Percentiles rank a stretch among this genome's conserved stretches.
These are phyloP conservation scores for Hericium erinaceus DNA, from an alignment of 768 basidiomycete genomes.

Conservation along the genomic window DNA sequence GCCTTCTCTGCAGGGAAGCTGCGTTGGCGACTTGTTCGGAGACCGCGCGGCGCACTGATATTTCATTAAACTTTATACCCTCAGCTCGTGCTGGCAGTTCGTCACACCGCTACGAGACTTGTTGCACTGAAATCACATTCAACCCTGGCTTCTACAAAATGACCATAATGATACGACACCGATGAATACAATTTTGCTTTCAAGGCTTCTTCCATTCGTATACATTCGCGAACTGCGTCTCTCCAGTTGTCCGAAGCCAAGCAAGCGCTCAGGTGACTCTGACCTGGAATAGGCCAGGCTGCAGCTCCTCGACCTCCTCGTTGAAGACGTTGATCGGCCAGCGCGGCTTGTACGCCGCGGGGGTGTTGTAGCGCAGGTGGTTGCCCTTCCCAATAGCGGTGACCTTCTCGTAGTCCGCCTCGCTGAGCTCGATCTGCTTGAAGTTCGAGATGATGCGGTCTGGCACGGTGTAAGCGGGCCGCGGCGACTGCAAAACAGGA, in stretches of 20 bases:
- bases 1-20: no score
- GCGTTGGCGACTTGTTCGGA: no score
- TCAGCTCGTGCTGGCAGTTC: no score
- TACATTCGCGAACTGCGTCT: not conserved
- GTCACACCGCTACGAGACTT: no score
- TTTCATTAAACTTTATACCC: no score
- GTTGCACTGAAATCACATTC: no score
- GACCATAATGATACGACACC: no score
- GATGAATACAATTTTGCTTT: not conserved
- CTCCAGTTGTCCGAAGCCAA: not conserved
- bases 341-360: constrained; percentile 43
- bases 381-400: constrained; percentile 39
- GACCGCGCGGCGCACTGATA: no score
- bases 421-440: constrained; percentile 56
- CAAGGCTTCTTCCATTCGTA: not conserved
- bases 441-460: constrained; percentile 71
- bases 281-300: not conserved
- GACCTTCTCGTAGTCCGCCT: constrained; percentile 60
- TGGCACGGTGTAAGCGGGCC: constrained; percentile 8
- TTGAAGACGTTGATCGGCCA: constrained; percentile 73
- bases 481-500: not conserved
- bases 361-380: constrained; percentile 52
- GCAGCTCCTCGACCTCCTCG: constrained; percentile 42
- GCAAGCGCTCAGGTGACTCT: not conserved
- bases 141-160: not conserved